phyloP scores from a whole-genome alignment of 1,284 basidiomycete genomes.

The Cutaneotrichosporon curvatum region DNA sequence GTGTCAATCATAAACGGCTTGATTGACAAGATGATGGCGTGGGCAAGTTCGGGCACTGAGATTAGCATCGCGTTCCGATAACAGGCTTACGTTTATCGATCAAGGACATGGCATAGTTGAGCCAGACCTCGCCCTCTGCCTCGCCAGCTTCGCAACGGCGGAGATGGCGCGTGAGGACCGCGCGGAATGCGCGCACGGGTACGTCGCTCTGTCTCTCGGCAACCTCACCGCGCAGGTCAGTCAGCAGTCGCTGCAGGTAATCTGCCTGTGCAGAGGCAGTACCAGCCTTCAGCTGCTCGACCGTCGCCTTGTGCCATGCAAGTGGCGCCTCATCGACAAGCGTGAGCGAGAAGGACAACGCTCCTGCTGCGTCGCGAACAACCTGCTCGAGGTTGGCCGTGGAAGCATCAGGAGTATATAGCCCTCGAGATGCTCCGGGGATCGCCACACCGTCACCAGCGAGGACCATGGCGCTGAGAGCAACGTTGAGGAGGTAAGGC shows the following conservation, averaged over 20 bases:
- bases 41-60: constrained; percentile 60
- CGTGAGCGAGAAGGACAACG: constrained; percentile 62
- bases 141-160: constrained; percentile 53
- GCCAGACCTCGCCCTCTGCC: constrained; percentile 68
- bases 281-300: constrained; percentile 41
- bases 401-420: constrained; percentile 50
- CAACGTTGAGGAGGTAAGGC: constrained; percentile 22
- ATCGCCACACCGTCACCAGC: constrained; percentile 50
- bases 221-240: constrained; percentile 5
- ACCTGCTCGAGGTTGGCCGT: constrained; percentile 49
- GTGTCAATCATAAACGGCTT: constrained; percentile 61
- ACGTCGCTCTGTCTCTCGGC: constrained; percentile 34
- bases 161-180: constrained; percentile 57
- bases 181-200: constrained; percentile 55
- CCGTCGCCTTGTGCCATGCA: constrained; percentile 52
- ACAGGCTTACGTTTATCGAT: constrained; percentile 55
- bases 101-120: constrained; percentile 57
- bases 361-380: constrained; percentile 53
- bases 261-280: constrained; percentile 15
- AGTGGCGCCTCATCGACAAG: constrained; percentile 46
- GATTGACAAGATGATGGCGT: constrained; percentile 61
- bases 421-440: constrained; percentile 50
- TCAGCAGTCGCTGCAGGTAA: constrained; percentile 31
- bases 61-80: background rate
- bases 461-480: constrained; percentile 37